Base-by-base conservation (phyloP, 2,329 filamentous ascomycete species). In the Fusarium musae region DNA sequence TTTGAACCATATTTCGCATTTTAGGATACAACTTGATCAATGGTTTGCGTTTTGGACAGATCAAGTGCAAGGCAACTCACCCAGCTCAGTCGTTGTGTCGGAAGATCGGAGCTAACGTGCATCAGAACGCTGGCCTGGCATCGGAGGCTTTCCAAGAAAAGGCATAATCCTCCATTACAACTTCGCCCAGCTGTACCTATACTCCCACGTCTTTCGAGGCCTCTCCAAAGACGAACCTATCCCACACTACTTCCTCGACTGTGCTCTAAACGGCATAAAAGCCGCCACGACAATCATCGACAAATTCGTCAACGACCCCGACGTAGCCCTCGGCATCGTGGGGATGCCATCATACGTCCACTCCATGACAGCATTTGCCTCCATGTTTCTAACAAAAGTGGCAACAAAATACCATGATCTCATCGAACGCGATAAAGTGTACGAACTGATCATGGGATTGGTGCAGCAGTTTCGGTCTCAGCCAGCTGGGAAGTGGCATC, bases 301-400 rank as follows among this genome's bases (percentile, higher is more conserved):
- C 36, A 78, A 84, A 66, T 78, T 86, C 6, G 68, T 84, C 2
- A 80, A 78, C 3, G 84, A 86, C 28, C 74, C 79, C 0, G 82
- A 85, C 39, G 79, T 86, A 15, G 79, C 81, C 3, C 76, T 80
- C 3, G 80, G 80, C 0, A 79, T 81, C 2, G 70, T 67, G 73
- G 84, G 85, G 6, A 84, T 87, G 75, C 85, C 86, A 2, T 84
- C 84, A n/a, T 87, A 87, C 46, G 80, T 86, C 4, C 84, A 86
- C 69, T 85, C 84, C n/a, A 87, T 87, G 86, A 86, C 84, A 0
- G 84, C 84, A 0, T 87, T 87, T 62, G 85, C 86, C 2, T 86
- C 84, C 61, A 84, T 86, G 68, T 87, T 87, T 66, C 78, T 87
- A 0, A 80, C 85, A 11, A 86, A 85, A 64, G 77, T 87, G 3